A percentile compares a stretch with the other conserved stretches of the same genome.
Evolutionary conservation across 1,284 basidiomycete species (phyloP).

Genomic region (Cutaneotrichosporon cyanovorans): DNA sequence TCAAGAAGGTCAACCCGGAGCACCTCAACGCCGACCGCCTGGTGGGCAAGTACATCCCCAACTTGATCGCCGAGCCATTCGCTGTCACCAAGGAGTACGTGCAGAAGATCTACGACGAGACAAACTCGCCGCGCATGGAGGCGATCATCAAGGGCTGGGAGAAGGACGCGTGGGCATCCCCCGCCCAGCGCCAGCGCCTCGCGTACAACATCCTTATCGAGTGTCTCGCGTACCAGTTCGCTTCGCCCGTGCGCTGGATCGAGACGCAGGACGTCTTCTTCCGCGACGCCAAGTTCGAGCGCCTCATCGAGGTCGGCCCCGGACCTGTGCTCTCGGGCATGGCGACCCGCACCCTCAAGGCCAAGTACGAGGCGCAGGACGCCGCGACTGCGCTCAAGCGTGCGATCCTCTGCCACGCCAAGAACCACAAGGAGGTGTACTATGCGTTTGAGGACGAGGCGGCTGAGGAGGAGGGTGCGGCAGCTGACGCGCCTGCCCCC

Average conservation of each 20-base stretch:
- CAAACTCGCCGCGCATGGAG: constrained; percentile 83
- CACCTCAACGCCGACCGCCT: constrained; percentile 88
- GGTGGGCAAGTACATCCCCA: constrained; percentile 91
- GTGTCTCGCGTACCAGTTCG: constrained; percentile 84
- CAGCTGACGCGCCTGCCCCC: constrained; percentile 45
- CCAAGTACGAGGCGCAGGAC: constrained; percentile 88
- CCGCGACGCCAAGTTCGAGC: constrained; percentile 79
- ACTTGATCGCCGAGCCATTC: constrained; percentile 92
- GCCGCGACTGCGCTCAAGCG: constrained; percentile 74
- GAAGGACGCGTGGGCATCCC: constrained; percentile 74
- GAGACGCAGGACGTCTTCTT: constrained; percentile 96
- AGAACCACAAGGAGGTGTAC: constrained; percentile 94
- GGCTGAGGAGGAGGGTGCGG: constrained; percentile 46
- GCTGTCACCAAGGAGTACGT: constrained; percentile 82
- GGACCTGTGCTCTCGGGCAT: constrained; percentile 91
- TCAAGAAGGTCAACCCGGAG: constrained; percentile 91
- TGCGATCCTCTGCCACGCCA: constrained; percentile 83
- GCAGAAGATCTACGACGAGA: constrained; percentile 91
- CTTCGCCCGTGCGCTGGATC: constrained; percentile 95
- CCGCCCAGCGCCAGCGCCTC: constrained; percentile 78
- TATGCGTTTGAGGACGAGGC: constrained; percentile 92
- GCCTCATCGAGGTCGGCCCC: constrained; percentile 91
- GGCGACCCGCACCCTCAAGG: constrained; percentile 89
- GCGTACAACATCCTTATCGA: constrained; percentile 95
- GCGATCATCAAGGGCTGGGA: constrained; percentile 92